These are phyloP conservation scores for Rhynchospora pubera DNA, from an alignment of 176 grass and related monocot species.

Conservation along the genomic window DNA sequence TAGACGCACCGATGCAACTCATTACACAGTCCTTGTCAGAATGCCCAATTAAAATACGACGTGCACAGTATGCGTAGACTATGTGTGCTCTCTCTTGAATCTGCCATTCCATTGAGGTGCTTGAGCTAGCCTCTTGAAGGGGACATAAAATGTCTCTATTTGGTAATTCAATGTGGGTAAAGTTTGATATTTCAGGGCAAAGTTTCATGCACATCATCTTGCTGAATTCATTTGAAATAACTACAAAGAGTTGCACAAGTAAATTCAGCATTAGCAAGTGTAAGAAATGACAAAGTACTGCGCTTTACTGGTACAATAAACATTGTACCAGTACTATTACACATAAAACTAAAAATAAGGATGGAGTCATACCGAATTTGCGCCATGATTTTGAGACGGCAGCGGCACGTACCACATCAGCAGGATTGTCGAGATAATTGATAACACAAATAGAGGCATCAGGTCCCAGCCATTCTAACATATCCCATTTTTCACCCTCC, in stretches of 20 bases:
- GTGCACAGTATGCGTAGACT: constrained; percentile 45
- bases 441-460: constrained; percentile 52
- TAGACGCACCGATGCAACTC: constrained; percentile 59
- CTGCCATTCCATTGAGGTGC: constrained; percentile 26
- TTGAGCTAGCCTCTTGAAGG: constrained; percentile 30
- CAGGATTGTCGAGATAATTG: constrained; percentile 36
- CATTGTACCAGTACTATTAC: background rate
- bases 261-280: background rate
- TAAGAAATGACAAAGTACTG: background rate
- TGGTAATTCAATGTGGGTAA: constrained; percentile 23
- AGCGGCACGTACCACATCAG: constrained; percentile 50
- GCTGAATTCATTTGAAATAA: constrained; percentile 44
- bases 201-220: constrained; percentile 43
- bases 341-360: background rate
- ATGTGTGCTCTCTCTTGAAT: constrained; percentile 35
- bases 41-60: constrained; percentile 26
- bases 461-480: constrained; percentile 49
- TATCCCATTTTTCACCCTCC: constrained; percentile 21
- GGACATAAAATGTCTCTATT: constrained; percentile 25
- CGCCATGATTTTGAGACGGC: constrained; percentile 74
- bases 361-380: constrained; percentile 40
- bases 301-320: background rate
- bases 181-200: constrained; percentile 51
- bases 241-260: constrained; percentile 25
- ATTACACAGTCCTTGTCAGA: constrained; percentile 42